Conservation (phyloP, 164 flowering plant genomes). For the Stephania cephalantha region DNA sequence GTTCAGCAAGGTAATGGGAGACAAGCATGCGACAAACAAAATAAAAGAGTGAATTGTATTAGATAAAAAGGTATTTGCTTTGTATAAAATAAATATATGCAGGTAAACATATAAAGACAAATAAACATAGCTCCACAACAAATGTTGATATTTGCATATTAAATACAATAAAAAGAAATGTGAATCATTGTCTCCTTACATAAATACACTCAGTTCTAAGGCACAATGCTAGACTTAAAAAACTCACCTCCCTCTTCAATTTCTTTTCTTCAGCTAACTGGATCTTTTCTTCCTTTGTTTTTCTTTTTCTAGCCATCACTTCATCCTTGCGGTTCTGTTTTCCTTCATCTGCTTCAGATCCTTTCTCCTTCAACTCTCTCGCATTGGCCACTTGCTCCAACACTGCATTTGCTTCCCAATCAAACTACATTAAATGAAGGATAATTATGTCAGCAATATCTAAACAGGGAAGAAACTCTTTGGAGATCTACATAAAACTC, state of each 20-base stretch:
- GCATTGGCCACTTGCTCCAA: constrained; percentile 22
- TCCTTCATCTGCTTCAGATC: constrained; percentile 12
- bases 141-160: not conserved
- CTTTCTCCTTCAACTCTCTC: constrained; percentile 16
- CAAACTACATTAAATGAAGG: constrained; percentile 2
- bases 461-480: not conserved
- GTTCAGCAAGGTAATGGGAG: no score
- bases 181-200: not conserved
- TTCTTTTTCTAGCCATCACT: constrained; percentile 31
- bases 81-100: no score
- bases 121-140: not conserved
- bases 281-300: constrained; percentile 49
- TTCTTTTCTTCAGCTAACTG: constrained; percentile 56
- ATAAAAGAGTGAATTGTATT: no score
- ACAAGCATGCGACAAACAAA: no score
- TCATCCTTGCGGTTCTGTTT: constrained; percentile 23
- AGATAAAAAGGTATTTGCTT: no score
- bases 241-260: constrained; percentile 55
- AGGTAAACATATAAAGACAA: no score
- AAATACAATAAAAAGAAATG: no score
- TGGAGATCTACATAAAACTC: not conserved
- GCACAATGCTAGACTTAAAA: not conserved
- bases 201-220: not conserved
- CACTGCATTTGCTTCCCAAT: constrained; percentile 25
- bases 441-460: constrained; percentile 5